Evolutionary conservation across 2,329 filamentous ascomycete genomes (phyloP), one percentile per base, ranked within the genome.

Genomic region (Cryphonectria nitschkei): DNA sequence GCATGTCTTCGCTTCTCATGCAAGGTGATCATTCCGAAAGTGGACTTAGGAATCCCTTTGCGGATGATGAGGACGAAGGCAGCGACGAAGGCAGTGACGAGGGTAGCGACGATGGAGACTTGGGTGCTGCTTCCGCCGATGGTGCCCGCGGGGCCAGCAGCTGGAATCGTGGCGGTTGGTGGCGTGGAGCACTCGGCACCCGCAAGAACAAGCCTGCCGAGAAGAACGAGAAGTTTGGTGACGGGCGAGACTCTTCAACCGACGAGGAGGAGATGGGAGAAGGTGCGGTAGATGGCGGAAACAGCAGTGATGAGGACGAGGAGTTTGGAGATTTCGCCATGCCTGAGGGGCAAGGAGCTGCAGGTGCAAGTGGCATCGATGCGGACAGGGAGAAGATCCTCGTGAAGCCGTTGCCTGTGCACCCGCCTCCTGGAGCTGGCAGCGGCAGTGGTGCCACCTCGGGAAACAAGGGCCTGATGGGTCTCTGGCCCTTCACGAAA

Each of bases 321-420:
- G 89, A 90, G 75, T 88, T 92, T 80, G 90, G 89, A 19, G 90
- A 92, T 70, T 92, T 92, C 75, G 89, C 88, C 74, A 88, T 92
- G 81, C 87, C 89, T 14, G 89, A 90, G 77, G 81, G 85, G 66
- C 82, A 80, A 56, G 74, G 54, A 2, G 29, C n/a, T 11, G 37
- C 41, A 11, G 39, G 46, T 5, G 65, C 60, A 7, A 52, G 70
- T 66, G 74, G 63, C 32, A 75, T 77, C 41, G 78, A 79, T 41
- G 74, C 75, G 3, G 77, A 78, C 7, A 65, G 76, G 26, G 81
- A 84, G 16, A 82, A 81, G 37, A 80, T 85, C n/a, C 81, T 89
- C 2, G 79, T 89, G 69, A 86, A 87, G 74, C 88, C 88, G 2
- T 80, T 88, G 3, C 83, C 86, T 0, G 82, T 89, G 8, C 86